Conservation (phyloP, 495 filamentous ascomycete genomes). For the Penicillium samsonianum region DNA sequence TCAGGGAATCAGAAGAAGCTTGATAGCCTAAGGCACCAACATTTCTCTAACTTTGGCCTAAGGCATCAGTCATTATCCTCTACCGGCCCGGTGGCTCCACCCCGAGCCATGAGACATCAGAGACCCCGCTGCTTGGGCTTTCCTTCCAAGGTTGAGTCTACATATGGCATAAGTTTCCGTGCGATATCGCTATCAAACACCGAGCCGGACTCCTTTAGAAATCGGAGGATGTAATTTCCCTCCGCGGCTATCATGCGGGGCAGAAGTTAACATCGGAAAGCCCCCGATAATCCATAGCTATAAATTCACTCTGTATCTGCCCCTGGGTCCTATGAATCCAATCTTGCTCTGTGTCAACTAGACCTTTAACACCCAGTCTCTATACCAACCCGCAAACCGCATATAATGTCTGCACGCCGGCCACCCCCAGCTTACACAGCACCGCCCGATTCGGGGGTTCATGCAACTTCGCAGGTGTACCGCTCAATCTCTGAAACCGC, state of each 20-base stretch:
- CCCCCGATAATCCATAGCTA: not conserved
- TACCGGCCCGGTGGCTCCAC: conserved; percentile 1
- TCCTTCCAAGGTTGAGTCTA: not conserved
- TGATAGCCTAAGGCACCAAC: not conserved
- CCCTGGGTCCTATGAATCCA: not conserved
- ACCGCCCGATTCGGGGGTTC: conserved; percentile 37
- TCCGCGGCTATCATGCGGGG: not conserved
- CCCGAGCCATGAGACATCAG: not conserved
- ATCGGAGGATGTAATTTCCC: conserved; percentile 2
- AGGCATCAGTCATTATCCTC: not conserved
- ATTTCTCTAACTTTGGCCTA: not conserved
- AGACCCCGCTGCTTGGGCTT: not conserved
- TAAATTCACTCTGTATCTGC: not conserved
- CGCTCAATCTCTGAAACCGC: conserved; percentile 43
- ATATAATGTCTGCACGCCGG: conserved; percentile 36
- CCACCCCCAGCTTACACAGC: conserved; percentile 48
- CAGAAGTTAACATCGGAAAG: not conserved
- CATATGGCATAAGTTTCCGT: not conserved
- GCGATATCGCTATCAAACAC: not conserved
- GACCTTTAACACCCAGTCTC: not conserved
- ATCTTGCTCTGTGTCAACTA: not conserved
- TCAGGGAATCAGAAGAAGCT: not conserved
- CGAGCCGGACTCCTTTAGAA: not conserved
- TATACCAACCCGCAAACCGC: not conserved
- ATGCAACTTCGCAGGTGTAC: conserved; percentile 43